Evolutionary conservation across 345 rosid genomes (phyloP).

Genomic region (Cardamine chenopodiifolia): DNA sequence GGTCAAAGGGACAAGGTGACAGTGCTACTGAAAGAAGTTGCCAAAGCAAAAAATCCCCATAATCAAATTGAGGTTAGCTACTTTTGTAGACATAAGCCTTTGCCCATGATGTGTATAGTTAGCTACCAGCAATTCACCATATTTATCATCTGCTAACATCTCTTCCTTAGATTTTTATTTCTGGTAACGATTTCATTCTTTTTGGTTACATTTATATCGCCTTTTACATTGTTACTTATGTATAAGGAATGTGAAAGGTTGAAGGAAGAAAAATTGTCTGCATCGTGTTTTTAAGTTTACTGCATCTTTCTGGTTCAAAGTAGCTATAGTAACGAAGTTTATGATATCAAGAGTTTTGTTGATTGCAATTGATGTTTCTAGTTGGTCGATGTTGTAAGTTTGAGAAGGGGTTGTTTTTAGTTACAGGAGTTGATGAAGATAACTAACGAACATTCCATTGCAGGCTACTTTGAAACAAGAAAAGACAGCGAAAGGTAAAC

Average conservation of each 20-base stretch:
- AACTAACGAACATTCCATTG: conserved; percentile 23
- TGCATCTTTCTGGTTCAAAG: conserved; percentile 2
- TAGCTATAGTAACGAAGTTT: conserved; percentile 11
- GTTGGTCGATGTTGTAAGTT: too few relatives aligned
- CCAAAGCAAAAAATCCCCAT: conserved; percentile 42
- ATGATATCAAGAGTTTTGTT: not conserved
- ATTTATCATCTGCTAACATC: not conserved
- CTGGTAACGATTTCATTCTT: not conserved
- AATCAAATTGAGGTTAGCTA: conserved; percentile 41
- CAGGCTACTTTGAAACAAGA: conserved; percentile 83
- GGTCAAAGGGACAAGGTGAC: conserved; percentile 57
- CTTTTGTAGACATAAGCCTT: conserved; percentile 13
- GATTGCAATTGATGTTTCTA: conserved; percentile 8
- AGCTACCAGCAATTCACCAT: not conserved
- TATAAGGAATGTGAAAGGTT: not conserved
- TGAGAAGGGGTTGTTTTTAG: conserved; percentile 3
- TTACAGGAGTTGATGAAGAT: conserved; percentile 15
- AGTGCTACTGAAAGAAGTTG: conserved; percentile 45
- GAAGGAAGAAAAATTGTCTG: not conserved
- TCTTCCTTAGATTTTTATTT: conserved; percentile 1
- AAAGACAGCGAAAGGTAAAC: conserved; percentile 46
- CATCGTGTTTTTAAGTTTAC: not conserved
- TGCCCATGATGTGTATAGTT: conserved; percentile 2
- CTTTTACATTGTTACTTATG: not conserved
- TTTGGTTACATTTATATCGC: not conserved